Evolutionary conservation across 1,284 basidiomycete species (phyloP).

Genomic region (Fomitopsis palustris): DNA sequence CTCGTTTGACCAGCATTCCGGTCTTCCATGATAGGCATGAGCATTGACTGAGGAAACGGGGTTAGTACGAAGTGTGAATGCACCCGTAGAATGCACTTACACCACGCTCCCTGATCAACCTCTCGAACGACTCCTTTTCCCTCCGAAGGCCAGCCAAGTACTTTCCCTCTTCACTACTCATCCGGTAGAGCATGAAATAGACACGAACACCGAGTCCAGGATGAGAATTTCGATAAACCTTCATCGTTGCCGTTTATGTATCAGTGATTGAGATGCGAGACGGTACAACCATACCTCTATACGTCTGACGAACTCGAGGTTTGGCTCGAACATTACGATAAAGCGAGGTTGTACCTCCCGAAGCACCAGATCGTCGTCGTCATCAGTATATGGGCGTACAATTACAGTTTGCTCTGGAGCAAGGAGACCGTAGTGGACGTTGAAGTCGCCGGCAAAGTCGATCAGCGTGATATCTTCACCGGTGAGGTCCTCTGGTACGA

Average conservation of each 20-base stretch:
- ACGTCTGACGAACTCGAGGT: conserved; percentile 87
- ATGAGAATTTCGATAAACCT: conserved; percentile 85
- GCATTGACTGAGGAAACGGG: conserved; percentile 66
- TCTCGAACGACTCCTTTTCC: conserved; percentile 95
- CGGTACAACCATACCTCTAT: conserved; percentile 97
- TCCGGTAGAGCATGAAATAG: conserved; percentile 92
- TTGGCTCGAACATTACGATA: conserved; percentile 95
- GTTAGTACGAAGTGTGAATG: not conserved
- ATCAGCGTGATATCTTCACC: conserved; percentile 56
- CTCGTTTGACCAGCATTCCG: conserved; percentile 34
- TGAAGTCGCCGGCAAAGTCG: conserved; percentile 70
- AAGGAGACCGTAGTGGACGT: conserved; percentile 81
- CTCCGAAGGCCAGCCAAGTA: conserved; percentile 86
- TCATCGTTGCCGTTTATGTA: not conserved
- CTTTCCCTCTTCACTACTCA: conserved; percentile 94
- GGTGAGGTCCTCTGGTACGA: conserved; percentile 15
- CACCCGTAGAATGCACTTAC: conserved; percentile 38
- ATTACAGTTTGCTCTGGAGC: conserved; percentile 80
- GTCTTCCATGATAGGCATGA: conserved; percentile 86
- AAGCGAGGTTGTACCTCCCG: conserved; percentile 89
- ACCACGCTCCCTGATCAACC: conserved; percentile 88
- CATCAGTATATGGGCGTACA: conserved; percentile 87
- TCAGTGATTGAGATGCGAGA: not conserved
- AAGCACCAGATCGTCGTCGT: conserved; percentile 88
- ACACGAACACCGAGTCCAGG: conserved; percentile 84